Evolutionary conservation across 1,284 basidiomycete genomes (phyloP), one percentile per base, ranked within the genome.

Genomic region (Tetrapyrgos nigripes): DNA sequence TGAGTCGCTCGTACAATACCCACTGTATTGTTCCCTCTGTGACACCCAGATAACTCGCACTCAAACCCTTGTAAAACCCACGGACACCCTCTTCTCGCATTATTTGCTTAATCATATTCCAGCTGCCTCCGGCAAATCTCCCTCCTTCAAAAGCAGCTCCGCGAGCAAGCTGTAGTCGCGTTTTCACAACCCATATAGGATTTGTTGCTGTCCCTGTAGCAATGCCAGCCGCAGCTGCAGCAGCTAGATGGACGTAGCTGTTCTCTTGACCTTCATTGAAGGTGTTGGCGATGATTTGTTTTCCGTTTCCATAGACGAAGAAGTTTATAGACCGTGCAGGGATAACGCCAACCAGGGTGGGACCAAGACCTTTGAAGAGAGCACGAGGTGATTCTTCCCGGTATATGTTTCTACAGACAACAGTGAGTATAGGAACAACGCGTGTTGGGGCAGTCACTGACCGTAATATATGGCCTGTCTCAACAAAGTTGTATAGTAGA

Each of bases 111-210:
- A 93, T 88, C 76, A 86, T 89, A 31, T 77, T 66, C 76, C 81
- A 79, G 60, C 85, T 87, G 43, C 87, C 86, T 1, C 83, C 85
- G 13, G 86, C 69, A 3, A 76, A 69, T 19, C 70, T 71, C 26
- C 59, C 17, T 70, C 69, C n/a, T 66, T 71, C 6, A 59, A 58
- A 10, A 61, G 62, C 40, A 61, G 48, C 17, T 44, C 51, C 24
- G 45, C 48, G 55, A 4, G 73, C 80, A 28, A 96, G 86, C 72
- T 99, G 97, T 52, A 98, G 70, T 2, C 97, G 88, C 35, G 97
- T 99, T 76, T 98, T 98, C 65, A 99, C 93, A 40, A 99, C 96
- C 97, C 97, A 99, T 47, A 99, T 97, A 0, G 97, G 97, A 72
- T 98, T 98, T 17, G 97, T 98, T 10, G 88, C 93, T 0, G 94